Evolutionary conservation across 768 basidiomycete species (phyloP).

Genomic region (Pilatotrama ljubarskyi): DNA sequence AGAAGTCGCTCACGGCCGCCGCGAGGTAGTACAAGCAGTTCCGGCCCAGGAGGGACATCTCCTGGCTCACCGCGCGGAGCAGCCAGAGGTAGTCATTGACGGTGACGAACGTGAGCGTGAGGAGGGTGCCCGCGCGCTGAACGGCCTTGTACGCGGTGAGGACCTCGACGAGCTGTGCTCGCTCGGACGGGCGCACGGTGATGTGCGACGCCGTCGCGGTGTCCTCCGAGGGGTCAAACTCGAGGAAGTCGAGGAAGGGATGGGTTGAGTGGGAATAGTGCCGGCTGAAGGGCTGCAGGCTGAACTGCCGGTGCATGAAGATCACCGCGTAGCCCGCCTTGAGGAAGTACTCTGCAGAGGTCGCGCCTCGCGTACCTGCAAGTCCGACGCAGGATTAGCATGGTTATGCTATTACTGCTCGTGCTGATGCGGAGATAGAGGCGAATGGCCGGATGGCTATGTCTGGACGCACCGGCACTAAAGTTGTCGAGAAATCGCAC

Average conservation of each 20-base stretch:
- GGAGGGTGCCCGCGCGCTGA: conserved; percentile 69
- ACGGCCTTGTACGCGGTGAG: conserved; percentile 80
- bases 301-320: conserved; percentile 98
- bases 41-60: conserved; percentile 67
- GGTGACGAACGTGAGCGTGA: conserved; percentile 88
- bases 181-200: conserved; percentile 65
- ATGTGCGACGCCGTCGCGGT: conserved; percentile 45
- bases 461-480: conserved; percentile 73
- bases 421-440: no score
- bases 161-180: conserved; percentile 65
- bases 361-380: conserved; percentile 90
- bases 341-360: conserved; percentile 97
- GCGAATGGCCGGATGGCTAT: no score
- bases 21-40: conserved; percentile 94
- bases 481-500: conserved; percentile 99
- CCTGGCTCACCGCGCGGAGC: conserved; percentile 77
- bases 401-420: neutral
- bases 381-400: neutral
- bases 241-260: conserved; percentile 94
- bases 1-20: conserved; percentile 98
- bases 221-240: conserved; percentile 46
- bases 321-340: conserved; percentile 95
- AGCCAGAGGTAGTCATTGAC: conserved; percentile 97
- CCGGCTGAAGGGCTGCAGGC: conserved; percentile 93
- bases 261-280: conserved; percentile 99